Evolutionary conservation across 2,329 filamentous ascomycete species (phyloP).

Genomic region (Neurospora crassa): DNA sequence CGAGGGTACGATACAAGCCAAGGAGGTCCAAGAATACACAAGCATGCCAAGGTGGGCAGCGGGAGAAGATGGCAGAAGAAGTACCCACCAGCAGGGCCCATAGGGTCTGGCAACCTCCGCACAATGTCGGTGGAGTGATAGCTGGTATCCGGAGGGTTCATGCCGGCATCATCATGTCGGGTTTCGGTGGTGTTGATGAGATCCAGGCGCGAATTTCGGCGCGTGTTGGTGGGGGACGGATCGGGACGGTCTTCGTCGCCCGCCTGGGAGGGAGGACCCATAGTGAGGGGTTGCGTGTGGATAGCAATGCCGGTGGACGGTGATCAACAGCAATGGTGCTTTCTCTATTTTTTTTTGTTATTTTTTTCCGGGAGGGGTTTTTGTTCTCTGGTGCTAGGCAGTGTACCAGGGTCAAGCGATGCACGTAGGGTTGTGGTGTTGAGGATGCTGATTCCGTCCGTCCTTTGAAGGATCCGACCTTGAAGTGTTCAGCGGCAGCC

Average conservation of each 20-base stretch:
- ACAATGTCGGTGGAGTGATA: constrained; percentile 52
- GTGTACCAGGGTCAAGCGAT: neutral
- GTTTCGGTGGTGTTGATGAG: constrained; percentile 17
- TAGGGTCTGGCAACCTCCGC: constrained; percentile 46
- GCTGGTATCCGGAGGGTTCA: constrained; percentile 36
- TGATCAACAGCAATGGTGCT: neutral
- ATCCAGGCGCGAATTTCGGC: constrained; percentile 30
- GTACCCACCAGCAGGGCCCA: constrained; percentile 33
- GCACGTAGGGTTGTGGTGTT: neutral
- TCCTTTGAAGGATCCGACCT: neutral
- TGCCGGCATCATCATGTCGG: constrained; percentile 27
- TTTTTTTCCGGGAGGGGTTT: too few relatives aligned
- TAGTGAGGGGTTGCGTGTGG: constrained; percentile 18
- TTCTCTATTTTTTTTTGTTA: neutral
- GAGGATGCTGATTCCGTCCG: neutral
- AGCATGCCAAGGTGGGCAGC: constrained; percentile 3
- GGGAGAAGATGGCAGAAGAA: constrained; percentile 6
- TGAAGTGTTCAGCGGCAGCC: neutral
- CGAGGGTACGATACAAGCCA: constrained; percentile 2
- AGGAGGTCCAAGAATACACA: neutral
- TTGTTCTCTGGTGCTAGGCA: neutral
- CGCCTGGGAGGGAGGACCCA: constrained; percentile 34
- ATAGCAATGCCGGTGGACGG: neutral
- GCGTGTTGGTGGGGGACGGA: constrained; percentile 42
- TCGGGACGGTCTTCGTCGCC: constrained; percentile 26